phyloP scores from a whole-genome alignment of 768 basidiomycete species.

The Rubroboletus pulcherrimus region DNA sequence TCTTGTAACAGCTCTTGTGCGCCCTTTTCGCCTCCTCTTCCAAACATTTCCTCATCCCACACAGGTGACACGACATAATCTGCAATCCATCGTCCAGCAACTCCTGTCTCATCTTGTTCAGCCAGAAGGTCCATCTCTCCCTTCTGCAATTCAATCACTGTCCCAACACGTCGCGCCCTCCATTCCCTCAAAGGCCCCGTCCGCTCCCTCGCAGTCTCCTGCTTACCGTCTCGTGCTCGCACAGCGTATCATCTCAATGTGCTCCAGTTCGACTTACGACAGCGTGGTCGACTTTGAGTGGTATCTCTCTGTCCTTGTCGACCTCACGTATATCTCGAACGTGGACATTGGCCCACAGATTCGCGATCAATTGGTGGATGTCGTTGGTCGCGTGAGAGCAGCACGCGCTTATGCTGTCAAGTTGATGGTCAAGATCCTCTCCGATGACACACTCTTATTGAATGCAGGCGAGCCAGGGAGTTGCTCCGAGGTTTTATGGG shows the following conservation, averaged over 20 bases:
- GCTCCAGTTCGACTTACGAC: conserved; percentile 78
- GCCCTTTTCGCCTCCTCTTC: conserved; percentile 12
- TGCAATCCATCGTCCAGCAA: conserved; percentile 88
- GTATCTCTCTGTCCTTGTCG: conserved; percentile 93
- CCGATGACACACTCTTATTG: conserved; percentile 70
- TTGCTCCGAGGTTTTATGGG: conserved; percentile 86
- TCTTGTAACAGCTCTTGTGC: conserved; percentile 88
- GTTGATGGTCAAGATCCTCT: conserved; percentile 76
- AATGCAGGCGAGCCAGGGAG: conserved; percentile 66
- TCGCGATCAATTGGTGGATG: conserved; percentile 80
- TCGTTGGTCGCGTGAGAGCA: conserved; percentile 75
- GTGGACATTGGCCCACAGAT: conserved; percentile 77
- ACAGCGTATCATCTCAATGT: conserved; percentile 80
- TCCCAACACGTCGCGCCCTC: conserved; percentile 49
- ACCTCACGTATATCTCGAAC: conserved; percentile 83
- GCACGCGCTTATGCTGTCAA: conserved; percentile 77
- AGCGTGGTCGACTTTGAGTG: conserved; percentile 94
- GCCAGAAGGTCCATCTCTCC: conserved; percentile 47
- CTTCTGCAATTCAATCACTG: conserved; percentile 53
- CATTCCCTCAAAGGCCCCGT: conserved; percentile 35
- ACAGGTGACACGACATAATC: conserved; percentile 78
- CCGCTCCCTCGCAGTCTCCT: conserved; percentile 65
- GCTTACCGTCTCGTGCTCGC: conserved; percentile 84
- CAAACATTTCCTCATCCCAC: not conserved
- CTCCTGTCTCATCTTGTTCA: conserved; percentile 81